phyloP scores from a whole-genome alignment of 305 asterid genomes.

The Solanum hybrid region DNA sequence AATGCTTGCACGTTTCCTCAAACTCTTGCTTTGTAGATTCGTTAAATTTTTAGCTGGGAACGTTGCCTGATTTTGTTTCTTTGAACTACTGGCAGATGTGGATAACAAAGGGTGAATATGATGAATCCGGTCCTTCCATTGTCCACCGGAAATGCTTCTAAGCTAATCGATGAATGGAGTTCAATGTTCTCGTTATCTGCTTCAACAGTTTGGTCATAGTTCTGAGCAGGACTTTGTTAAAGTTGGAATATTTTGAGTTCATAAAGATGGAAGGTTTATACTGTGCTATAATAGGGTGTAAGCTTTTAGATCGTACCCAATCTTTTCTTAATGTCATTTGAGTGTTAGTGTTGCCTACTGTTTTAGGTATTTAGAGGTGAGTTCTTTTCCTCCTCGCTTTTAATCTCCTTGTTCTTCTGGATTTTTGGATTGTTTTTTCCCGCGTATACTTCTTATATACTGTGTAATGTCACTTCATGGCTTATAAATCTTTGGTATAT shows the following conservation, averaged over 20 bases:
- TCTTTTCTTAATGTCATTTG: background rate
- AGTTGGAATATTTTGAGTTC: slow-evolving; percentile 1
- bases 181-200: background rate
- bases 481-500: background rate
- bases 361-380: background rate
- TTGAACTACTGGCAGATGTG: slow-evolving; percentile 27
- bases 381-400: background rate
- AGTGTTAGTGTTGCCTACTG: background rate
- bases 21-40: background rate
- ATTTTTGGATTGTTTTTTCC: background rate
- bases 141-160: slow-evolving; percentile 33
- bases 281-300: background rate
- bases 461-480: background rate
- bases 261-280: background rate
- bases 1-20: background rate
- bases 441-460: background rate
- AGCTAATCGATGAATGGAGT: background rate
- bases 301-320: background rate
- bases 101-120: slow-evolving; percentile 25
- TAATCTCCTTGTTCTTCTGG: background rate
- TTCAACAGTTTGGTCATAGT: background rate
- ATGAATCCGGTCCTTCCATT: slow-evolving; percentile 21
- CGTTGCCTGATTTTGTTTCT: background rate
- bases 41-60: background rate
- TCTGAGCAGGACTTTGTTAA: background rate